Evolutionary conservation across 2,329 filamentous ascomycete genomes (phyloP), one percentile per base, ranked within the genome.

Genomic region (Fonsecaea multimorphosa): DNA sequence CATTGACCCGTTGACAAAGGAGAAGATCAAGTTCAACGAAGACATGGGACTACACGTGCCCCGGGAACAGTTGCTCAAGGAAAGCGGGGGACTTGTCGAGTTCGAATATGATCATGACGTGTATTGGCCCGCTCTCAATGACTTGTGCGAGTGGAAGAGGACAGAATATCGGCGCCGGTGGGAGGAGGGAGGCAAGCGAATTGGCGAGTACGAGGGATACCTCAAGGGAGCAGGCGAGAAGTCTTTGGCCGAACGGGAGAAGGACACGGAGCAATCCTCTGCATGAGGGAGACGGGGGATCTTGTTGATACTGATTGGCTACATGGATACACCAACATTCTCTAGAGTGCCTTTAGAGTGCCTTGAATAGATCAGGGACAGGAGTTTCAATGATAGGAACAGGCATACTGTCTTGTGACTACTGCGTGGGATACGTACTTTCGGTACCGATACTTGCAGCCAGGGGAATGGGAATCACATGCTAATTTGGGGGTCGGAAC

Each of bases 1-100:
- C 80, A 97, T 99, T 80, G 95, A 99, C 78, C 95, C 95, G 7
- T 82, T 93, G 73, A 99, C 95, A 9, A 88, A 91, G 65, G 89
- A 95, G 75, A 99, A 99, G 84, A 89, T 99, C 81, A 96, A 95
- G 82, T 97, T 97, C 85, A 97, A 98, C 82, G 93, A 97, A 78
- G 91, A 96, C 75, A 89, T 97, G 82, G 85, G 85, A 72, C 83
- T 91, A 71, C 92, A 93, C 76, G 90, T 99, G 22, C 93, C 93
- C 4, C 79, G 88, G 7, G 84, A 89, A 73, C 94, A 98, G 77
- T 86, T 99, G 60, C 91, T 92, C 89, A 89, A 88, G 73, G 84
- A 88, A 64, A 88, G 91, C 73, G 88, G 89, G 55, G 94, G 95
- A 64, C 86, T 91, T 57, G 86, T 96, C 68, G 86, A 93, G 66